Percentiles rank a stretch among this genome's conserved stretches.
Conservation (phyloP, 2,329 filamentous ascomycete species). For the Fusarium pseudonygamai region DNA sequence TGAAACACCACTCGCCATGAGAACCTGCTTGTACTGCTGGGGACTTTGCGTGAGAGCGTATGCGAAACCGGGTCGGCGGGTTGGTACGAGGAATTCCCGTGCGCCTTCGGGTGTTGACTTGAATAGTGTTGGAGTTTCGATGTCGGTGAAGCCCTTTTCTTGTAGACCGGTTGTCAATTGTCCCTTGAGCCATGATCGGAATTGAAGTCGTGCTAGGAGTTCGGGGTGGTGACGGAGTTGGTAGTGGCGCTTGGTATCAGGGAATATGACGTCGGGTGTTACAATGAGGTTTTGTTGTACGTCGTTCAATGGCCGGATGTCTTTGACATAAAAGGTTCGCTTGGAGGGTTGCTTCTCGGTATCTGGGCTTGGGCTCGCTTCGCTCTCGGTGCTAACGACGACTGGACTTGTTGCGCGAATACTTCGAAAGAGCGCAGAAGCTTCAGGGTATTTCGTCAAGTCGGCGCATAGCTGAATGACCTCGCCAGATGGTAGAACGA, state of each 20-base stretch:
- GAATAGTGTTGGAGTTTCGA: constrained; percentile 95
- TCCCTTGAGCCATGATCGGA: constrained; percentile 70
- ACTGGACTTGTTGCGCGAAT: constrained; percentile 64
- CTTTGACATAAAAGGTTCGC: constrained; percentile 73
- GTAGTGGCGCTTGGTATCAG: constrained; percentile 79
- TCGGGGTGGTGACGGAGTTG: constrained; percentile 80
- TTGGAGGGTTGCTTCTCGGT: constrained; percentile 44
- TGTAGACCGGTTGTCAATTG: constrained; percentile 64
- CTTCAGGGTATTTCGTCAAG: constrained; percentile 47
- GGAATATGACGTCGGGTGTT: constrained; percentile 77
- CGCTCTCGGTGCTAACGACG: constrained; percentile 53
- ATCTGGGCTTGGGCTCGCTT: constrained; percentile 36
- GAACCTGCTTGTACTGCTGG: constrained; percentile 97
- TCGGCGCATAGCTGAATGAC: constrained; percentile 58
- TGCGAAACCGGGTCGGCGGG: constrained; percentile 76
- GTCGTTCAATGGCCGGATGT: constrained; percentile 48
- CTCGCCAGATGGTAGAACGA: constrained; percentile 51
- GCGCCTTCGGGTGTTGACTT: constrained; percentile 98
- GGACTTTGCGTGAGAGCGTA: constrained; percentile 97
- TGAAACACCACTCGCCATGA: constrained; percentile 88
- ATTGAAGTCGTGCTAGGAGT: constrained; percentile 73
- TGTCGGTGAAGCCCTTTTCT: constrained; percentile 72
- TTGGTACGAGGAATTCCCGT: constrained; percentile 92
- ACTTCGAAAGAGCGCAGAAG: constrained; percentile 55
- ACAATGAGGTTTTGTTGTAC: constrained; percentile 74